A percentile compares a stretch with the other conserved stretches of the same genome.
Conservation (phyloP, 257 asterid genomes). For the Forsythia suspensa region DNA sequence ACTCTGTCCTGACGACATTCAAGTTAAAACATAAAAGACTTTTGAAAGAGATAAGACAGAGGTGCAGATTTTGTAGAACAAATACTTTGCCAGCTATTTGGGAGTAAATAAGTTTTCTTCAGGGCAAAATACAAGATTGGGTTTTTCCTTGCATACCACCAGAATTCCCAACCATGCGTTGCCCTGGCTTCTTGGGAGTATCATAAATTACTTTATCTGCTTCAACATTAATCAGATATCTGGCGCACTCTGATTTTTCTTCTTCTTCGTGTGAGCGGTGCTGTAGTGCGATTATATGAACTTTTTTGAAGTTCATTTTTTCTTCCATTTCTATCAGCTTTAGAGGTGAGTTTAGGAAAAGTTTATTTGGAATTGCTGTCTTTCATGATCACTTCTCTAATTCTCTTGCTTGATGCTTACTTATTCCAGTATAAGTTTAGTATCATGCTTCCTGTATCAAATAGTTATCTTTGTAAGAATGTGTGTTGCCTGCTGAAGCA, state of each 20-base stretch:
- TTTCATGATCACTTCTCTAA: background rate
- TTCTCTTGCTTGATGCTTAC: background rate
- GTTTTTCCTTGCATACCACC: conserved; percentile 3
- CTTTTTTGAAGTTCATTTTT: background rate
- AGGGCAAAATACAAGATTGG: conserved; percentile 17
- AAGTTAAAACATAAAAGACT: conserved; percentile 24
- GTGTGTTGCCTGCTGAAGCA: background rate
- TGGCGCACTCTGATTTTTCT: conserved; percentile 1
- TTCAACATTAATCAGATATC: background rate
- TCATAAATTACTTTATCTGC: conserved; percentile 7
- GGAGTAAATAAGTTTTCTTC: background rate
- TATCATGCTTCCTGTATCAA: background rate
- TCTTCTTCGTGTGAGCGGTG: background rate
- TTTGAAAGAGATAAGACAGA: conserved; percentile 9
- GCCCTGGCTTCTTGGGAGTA: conserved; percentile 10
- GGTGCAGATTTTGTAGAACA: conserved; percentile 4
- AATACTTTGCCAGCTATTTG: background rate
- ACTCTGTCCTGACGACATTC: conserved; percentile 16
- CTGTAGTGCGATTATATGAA: conserved; percentile 1
- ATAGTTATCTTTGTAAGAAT: background rate
- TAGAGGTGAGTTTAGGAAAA: conserved; percentile 5
- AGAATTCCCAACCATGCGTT: background rate
- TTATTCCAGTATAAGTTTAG: background rate
- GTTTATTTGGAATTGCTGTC: conserved; percentile 8
- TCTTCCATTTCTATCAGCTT: conserved; percentile 6